A percentile compares a stretch with the other conserved stretches of the same genome.
Conservation (phyloP, 2,329 filamentous ascomycete genomes). For the Orbilia javanica region DNA sequence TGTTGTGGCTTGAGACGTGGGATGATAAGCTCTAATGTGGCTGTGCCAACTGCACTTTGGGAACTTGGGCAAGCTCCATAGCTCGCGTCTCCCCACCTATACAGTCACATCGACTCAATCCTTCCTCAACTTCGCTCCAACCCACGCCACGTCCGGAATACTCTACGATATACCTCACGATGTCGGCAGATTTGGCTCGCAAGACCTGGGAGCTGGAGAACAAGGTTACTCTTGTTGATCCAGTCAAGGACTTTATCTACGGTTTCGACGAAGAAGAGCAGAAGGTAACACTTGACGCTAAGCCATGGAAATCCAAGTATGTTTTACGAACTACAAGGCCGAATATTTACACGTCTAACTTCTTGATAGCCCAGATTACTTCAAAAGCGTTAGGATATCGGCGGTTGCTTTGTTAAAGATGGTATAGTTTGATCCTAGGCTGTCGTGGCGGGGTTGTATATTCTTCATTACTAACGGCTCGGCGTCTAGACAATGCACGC, state of each 20-base stretch:
- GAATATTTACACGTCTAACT: not conserved
- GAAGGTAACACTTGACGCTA: constrained; percentile 71
- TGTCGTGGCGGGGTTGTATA: not conserved
- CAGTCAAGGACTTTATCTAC: constrained; percentile 90
- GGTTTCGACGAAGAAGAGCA: constrained; percentile 79
- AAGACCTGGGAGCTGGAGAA: constrained; percentile 82
- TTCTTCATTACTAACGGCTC: constrained; percentile 17
- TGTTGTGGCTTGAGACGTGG: constrained; percentile 57
- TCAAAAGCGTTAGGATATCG: constrained; percentile 92
- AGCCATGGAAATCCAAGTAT: constrained; percentile 54
- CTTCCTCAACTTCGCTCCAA: constrained; percentile 22
- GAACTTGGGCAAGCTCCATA: constrained; percentile 42
- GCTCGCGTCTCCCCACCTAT: constrained; percentile 57
- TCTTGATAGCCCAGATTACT: constrained; percentile 79
- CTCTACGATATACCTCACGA: constrained; percentile 16
- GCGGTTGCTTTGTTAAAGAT: constrained; percentile 96
- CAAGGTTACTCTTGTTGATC: constrained; percentile 83
- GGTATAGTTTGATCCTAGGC: constrained; percentile 69
- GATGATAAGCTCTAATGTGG: constrained; percentile 44
- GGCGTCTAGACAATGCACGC: constrained; percentile 78
- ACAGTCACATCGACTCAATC: constrained; percentile 37
- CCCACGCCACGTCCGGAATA: not conserved
- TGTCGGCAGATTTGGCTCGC: constrained; percentile 54
- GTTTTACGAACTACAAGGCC: not conserved
- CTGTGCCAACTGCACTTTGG: constrained; percentile 37